phyloP scores from a whole-genome alignment of 202 grass and related monocot genomes.

The Tripidium arundinaceum region DNA sequence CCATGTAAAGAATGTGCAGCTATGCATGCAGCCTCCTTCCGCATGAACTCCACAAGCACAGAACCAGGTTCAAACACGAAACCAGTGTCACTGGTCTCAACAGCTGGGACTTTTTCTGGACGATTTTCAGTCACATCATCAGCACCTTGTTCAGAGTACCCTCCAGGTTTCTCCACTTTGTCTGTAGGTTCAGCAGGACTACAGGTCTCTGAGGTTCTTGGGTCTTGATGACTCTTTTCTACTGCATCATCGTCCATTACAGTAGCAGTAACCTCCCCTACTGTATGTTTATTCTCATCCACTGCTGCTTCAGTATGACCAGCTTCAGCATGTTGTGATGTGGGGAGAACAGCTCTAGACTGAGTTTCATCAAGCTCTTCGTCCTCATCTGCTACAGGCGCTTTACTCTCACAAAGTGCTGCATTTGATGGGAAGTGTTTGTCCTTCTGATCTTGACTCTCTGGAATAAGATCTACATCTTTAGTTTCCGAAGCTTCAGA shows the following conservation, averaged over 20 bases:
- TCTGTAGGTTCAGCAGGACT: neutral
- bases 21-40: slow-evolving; percentile 62
- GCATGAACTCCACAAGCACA: slow-evolving; percentile 75
- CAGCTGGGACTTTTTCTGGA: slow-evolving; percentile 3
- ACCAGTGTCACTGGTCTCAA: neutral
- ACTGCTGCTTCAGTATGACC: neutral
- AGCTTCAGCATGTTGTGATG: slow-evolving; percentile 2
- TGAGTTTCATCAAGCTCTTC: slow-evolving; percentile 16
- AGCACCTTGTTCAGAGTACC: neutral
- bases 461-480: slow-evolving; percentile 19
- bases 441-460: slow-evolving; percentile 29
- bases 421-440: neutral
- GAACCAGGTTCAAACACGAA: slow-evolving; percentile 52
- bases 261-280: neutral
- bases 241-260: neutral
- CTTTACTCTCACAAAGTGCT: neutral
- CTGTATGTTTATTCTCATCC: slow-evolving; percentile 9
- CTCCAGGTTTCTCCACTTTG: slow-evolving; percentile 1
- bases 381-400: slow-evolving; percentile 15
- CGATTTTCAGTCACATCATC: neutral
- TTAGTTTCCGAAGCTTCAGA: slow-evolving; percentile 6
- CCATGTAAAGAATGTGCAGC: slow-evolving; percentile 77
- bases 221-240: slow-evolving; percentile 24
- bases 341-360: neutral
- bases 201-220: neutral